These are phyloP conservation scores for Clathrus columnatus DNA, from an alignment of 768 basidiomycete genomes.

Conservation along the genomic window DNA sequence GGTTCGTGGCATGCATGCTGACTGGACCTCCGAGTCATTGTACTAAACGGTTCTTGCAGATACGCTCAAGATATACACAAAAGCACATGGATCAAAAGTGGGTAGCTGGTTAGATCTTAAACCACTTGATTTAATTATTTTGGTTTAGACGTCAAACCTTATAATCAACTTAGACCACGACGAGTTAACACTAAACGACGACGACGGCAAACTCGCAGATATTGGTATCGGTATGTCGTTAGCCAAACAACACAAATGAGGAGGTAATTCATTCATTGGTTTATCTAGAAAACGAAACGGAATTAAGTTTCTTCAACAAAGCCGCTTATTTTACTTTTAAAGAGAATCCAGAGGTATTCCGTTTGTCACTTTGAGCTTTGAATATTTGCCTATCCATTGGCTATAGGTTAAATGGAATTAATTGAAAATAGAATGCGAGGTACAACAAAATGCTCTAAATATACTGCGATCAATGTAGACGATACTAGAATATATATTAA, in stretches of 20 bases:
- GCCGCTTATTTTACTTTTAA: slow-evolving; percentile 76
- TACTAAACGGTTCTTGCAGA: too few species aligned
- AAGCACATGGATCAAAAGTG: slow-evolving; percentile 93
- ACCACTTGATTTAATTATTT: background rate
- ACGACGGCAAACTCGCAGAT: slow-evolving; percentile 48
- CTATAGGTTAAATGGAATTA: background rate
- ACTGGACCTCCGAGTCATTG: background rate
- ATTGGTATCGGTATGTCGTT: slow-evolving; percentile 59
- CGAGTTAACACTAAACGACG: slow-evolving; percentile 74
- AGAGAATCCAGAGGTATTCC: slow-evolving; percentile 62
- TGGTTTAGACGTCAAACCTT: slow-evolving; percentile 84
- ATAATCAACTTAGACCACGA: slow-evolving; percentile 97
- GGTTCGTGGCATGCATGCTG: slow-evolving; percentile 36
- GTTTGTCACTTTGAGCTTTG: background rate
- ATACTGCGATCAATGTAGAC: background rate
- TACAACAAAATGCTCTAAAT: slow-evolving; percentile 1
- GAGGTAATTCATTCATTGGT: background rate
- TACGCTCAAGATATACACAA: slow-evolving; percentile 89
- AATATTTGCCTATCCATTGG: background rate
- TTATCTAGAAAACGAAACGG: slow-evolving; percentile 83
- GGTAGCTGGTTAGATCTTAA: slow-evolving; percentile 9
- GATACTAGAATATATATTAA: background rate
- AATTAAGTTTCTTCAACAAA: slow-evolving; percentile 85
- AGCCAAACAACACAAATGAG: background rate
- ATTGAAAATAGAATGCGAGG: background rate